A percentile compares a stretch with the other conserved stretches of the same genome.
phyloP scores from a whole-genome alignment of 2,329 filamentous ascomycete species.

The Nemania sp. region DNA sequence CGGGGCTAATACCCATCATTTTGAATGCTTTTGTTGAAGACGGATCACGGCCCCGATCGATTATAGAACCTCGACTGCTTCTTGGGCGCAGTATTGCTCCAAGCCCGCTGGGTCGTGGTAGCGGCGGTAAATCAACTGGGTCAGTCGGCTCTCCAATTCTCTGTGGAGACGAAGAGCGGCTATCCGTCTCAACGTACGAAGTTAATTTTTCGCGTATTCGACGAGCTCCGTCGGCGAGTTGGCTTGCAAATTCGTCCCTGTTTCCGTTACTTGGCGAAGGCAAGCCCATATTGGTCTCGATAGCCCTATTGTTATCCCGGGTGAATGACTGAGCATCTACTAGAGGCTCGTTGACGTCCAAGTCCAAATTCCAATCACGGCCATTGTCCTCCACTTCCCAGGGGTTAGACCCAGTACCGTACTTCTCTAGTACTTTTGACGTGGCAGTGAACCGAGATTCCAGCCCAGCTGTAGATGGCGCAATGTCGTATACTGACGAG shows the following conservation, averaged over 20 bases:
- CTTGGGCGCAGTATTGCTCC: constrained; percentile 72
- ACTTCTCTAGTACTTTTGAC: constrained; percentile 48
- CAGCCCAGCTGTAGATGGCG: constrained; percentile 54
- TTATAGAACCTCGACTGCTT: constrained; percentile 75
- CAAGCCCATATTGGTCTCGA: constrained; percentile 2
- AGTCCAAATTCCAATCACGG: constrained; percentile 46
- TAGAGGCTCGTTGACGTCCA: constrained; percentile 49
- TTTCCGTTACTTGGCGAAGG: constrained; percentile 26
- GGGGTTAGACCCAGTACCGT: constrained; percentile 55
- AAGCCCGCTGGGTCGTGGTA: constrained; percentile 65
- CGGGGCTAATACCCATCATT: constrained; percentile 67
- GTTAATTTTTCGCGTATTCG: constrained; percentile 80
- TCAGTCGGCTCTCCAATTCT: constrained; percentile 49
- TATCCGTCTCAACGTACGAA: constrained; percentile 74
- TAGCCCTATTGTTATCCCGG: constrained; percentile 1
- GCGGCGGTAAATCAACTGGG: constrained; percentile 48
- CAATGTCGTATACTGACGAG: constrained; percentile 79
- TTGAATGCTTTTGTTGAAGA: constrained; percentile 69
- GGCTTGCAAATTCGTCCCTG: constrained; percentile 77
- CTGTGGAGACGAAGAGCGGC: constrained; percentile 60
- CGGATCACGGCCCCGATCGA: constrained; percentile 57
- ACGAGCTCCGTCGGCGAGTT: constrained; percentile 76
- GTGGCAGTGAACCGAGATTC: constrained; percentile 55
- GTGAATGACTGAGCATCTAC: constrained; percentile 41
- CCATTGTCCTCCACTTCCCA: constrained; percentile 57